A percentile compares a stretch with the other conserved stretches of the same genome.
Conservation (phyloP, 352 stramenopile species). For the Phytophthora nicotianae region DNA sequence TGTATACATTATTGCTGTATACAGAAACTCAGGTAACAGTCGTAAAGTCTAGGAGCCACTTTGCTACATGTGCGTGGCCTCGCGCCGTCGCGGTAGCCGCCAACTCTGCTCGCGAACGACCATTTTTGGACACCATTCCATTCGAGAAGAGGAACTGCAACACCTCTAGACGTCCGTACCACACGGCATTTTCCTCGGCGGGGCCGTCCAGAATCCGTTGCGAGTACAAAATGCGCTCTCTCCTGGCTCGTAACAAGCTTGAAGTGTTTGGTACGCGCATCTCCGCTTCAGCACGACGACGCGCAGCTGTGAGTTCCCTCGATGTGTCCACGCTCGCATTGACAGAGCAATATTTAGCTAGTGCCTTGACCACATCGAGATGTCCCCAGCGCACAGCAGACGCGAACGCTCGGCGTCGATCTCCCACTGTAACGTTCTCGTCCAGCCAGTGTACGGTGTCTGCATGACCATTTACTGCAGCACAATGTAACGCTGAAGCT, state of each 20-base stretch:
- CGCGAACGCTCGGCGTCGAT: constrained; percentile 29
- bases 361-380: constrained; percentile 31
- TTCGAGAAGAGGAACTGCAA: constrained; percentile 39
- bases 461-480: constrained; percentile 34
- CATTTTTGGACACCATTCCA: constrained; percentile 28
- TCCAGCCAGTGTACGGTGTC: constrained; percentile 32
- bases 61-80: constrained; percentile 20
- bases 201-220: constrained; percentile 30
- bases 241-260: constrained; percentile 20
- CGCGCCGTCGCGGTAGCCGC: constrained; percentile 25
- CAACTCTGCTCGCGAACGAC: constrained; percentile 29
- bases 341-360: constrained; percentile 33
- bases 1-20: too few species aligned
- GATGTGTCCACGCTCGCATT: constrained; percentile 7
- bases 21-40: constrained; percentile 5
- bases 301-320: constrained; percentile 13
- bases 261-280: constrained; percentile 1
- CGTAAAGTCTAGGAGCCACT: constrained; percentile 33
- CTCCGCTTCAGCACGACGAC: constrained; percentile 20
- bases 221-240: constrained; percentile 27
- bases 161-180: constrained; percentile 35
- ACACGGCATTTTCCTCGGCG: constrained; percentile 35
- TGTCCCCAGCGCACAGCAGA: constrained; percentile 41
- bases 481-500: constrained; percentile 32
- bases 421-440: constrained; percentile 19